These are phyloP conservation scores for Calvatia gigantea DNA, from an alignment of 768 basidiomycete species.

Conservation along the genomic window DNA sequence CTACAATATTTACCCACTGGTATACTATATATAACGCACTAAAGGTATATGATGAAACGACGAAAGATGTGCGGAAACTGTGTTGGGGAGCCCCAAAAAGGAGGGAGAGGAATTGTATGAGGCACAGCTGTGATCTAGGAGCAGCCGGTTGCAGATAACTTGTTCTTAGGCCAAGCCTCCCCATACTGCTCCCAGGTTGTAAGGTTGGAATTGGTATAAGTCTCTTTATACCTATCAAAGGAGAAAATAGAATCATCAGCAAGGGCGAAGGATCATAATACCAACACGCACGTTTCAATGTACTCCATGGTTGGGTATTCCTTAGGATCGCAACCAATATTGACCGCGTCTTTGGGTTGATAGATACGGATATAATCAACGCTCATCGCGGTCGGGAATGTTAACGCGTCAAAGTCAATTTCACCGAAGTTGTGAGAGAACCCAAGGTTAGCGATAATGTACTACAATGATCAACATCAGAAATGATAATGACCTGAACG, in stretches of 20 bases:
- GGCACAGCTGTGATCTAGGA: no score
- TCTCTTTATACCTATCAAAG: slow-evolving; percentile 47
- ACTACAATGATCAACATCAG: slow-evolving; percentile 30
- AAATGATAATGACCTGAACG: background rate
- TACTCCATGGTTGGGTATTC: slow-evolving; percentile 69
- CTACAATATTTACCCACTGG: background rate
- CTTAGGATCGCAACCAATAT: slow-evolving; percentile 63
- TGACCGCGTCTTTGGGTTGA: slow-evolving; percentile 42
- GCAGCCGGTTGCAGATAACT: slow-evolving; percentile 16
- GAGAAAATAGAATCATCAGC: background rate
- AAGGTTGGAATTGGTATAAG: slow-evolving; percentile 59
- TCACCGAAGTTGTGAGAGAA: slow-evolving; percentile 63
- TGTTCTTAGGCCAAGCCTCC: slow-evolving; percentile 58
- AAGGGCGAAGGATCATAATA: slow-evolving; percentile 13
- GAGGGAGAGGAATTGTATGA: no score
- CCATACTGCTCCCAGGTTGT: slow-evolving; percentile 42
- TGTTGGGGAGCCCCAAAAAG: no score
- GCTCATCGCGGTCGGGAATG: slow-evolving; percentile 54
- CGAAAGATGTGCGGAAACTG: no score
- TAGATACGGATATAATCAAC: slow-evolving; percentile 81
- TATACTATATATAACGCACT: background rate
- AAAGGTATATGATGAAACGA: background rate
- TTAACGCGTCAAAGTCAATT: slow-evolving; percentile 49
- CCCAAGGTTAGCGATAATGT: slow-evolving; percentile 65
- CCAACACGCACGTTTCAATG: slow-evolving; percentile 51